Conservation (phyloP, 768 basidiomycete genomes). For the Pholiota conissans region DNA sequence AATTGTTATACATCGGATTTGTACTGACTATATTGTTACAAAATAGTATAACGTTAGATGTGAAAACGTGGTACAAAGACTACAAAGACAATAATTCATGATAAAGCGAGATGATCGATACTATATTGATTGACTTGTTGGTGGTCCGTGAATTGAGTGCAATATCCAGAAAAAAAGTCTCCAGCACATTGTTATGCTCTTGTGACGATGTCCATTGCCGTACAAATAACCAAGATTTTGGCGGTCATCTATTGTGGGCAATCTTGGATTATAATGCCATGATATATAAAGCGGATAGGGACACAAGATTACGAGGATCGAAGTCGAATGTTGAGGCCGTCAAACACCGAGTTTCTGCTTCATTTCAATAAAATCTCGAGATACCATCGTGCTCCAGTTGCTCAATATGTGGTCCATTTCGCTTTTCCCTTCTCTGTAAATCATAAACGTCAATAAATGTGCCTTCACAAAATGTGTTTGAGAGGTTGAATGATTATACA, state of each 20-base stretch:
- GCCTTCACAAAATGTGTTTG: conserved; percentile 5
- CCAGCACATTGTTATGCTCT: neutral
- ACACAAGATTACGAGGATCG: neutral
- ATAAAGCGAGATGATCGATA: neutral
- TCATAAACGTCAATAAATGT: conserved; percentile 13
- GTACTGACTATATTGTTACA: conserved; percentile 14
- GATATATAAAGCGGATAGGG: neutral
- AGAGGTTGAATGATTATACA: conserved; percentile 11
- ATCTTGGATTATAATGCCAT: neutral
- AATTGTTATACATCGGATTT: conserved; percentile 6
- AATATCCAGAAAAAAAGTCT: neutral
- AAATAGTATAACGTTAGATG: conserved; percentile 12
- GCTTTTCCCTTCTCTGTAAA: conserved; percentile 49
- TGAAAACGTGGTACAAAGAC: conserved; percentile 3
- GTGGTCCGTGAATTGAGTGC: neutral
- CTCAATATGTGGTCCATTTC: conserved; percentile 53
- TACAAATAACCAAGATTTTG: neutral
- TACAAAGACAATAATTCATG: neutral
- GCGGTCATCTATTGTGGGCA: neutral
- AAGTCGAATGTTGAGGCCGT: conserved; percentile 19
- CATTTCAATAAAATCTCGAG: conserved; percentile 53
- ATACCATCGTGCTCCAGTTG: conserved; percentile 48
- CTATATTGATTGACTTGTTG: neutral
- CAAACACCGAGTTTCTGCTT: conserved; percentile 57
- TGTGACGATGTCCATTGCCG: neutral